A percentile compares a stretch with the other conserved stretches of the same genome.
These are phyloP conservation scores for Yarrowia yakushimensis DNA, from an alignment of 805 yeast genomes.

Conservation along the genomic window DNA sequence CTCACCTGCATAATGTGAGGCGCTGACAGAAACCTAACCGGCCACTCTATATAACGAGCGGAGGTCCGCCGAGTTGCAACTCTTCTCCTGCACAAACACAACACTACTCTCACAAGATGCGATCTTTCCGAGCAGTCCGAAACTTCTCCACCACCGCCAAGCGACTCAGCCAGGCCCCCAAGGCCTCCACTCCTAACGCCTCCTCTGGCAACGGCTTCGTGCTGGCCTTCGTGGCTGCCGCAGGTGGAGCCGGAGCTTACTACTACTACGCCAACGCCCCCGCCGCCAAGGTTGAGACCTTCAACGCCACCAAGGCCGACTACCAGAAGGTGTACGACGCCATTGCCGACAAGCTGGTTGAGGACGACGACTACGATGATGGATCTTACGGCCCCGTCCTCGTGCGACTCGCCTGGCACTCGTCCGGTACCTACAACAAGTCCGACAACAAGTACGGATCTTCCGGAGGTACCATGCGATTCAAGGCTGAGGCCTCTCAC, in stretches of 20 bases:
- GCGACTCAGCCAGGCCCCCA: constrained; percentile 20
- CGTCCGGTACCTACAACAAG: constrained; percentile 71
- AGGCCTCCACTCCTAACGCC: constrained; percentile 10
- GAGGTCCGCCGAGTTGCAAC: not conserved
- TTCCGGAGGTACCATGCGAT: constrained; percentile 65
- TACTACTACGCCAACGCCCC: constrained; percentile 35
- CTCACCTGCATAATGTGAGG: constrained; percentile 14
- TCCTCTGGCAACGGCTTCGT: constrained; percentile 24
- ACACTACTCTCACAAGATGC: not conserved
- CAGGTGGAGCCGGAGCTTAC: constrained; percentile 36
- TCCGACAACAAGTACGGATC: constrained; percentile 47
- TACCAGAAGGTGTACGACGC: constrained; percentile 75
- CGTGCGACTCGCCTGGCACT: constrained; percentile 76
- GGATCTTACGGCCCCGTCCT: constrained; percentile 71
- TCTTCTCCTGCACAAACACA: not conserved
- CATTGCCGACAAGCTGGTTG: constrained; percentile 59
- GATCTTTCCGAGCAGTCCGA: constrained; percentile 24
- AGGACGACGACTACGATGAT: constrained; percentile 51
- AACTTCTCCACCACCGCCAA: constrained; percentile 15
- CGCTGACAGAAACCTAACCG: constrained; percentile 1
- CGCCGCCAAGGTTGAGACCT: constrained; percentile 35
- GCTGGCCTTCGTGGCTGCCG: constrained; percentile 28
- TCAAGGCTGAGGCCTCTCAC: constrained; percentile 49
- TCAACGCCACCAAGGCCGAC: constrained; percentile 43
- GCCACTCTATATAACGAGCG: constrained; percentile 3